Evolutionary conservation across 2,329 filamentous ascomycete species (phyloP).

Genomic region (Mycogone perniciosa): DNA sequence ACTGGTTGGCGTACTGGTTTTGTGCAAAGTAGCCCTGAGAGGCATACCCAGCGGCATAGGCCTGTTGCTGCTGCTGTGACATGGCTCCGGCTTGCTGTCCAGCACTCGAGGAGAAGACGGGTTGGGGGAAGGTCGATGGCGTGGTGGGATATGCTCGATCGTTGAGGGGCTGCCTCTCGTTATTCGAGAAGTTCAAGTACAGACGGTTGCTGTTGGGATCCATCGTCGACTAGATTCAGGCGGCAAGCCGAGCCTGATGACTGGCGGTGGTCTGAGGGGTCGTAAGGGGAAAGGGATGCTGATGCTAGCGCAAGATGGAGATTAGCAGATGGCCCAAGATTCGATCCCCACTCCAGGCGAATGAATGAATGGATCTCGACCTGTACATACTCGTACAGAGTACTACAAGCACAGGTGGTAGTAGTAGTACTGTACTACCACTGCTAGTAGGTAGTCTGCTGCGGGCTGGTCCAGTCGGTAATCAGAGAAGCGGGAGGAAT

Average conservation of each 20-base stretch:
- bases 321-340: slow-evolving; percentile 1
- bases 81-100: slow-evolving; percentile 34
- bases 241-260: slow-evolving; percentile 11
- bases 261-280: slow-evolving; percentile 9
- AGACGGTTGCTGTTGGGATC: slow-evolving; percentile 55
- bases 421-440: no score
- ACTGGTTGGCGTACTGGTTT: slow-evolving; percentile 46
- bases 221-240: slow-evolving; percentile 29
- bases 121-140: slow-evolving; percentile 93
- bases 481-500: background rate
- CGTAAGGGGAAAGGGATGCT: slow-evolving; percentile 6
- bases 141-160: slow-evolving; percentile 77
- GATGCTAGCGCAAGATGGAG: slow-evolving; percentile 8
- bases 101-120: slow-evolving; percentile 51
- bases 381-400: no score
- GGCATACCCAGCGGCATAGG: slow-evolving; percentile 42
- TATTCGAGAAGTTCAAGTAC: slow-evolving; percentile 61
- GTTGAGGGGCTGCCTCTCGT: slow-evolving; percentile 54
- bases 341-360: slow-evolving; percentile 4
- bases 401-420: no score
- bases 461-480: slow-evolving; percentile 7
- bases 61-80: slow-evolving; percentile 36
- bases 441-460: no score
- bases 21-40: slow-evolving; percentile 55
- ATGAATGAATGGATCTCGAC: slow-evolving; percentile 1